phyloP scores from a whole-genome alignment of 495 filamentous ascomycete genomes.

The Hypoxylon intermedium region DNA sequence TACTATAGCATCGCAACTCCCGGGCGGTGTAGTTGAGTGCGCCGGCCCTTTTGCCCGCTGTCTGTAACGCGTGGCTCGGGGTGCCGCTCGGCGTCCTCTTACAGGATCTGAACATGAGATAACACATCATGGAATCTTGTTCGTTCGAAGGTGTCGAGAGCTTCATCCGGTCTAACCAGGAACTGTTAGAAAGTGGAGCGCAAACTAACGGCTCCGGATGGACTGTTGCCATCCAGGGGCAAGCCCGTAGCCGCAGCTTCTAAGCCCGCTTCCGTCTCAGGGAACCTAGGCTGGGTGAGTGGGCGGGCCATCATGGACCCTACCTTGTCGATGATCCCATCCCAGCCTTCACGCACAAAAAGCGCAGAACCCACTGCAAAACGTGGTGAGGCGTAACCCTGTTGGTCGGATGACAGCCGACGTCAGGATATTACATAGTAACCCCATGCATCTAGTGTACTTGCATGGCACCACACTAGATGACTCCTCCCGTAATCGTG shows the following conservation, averaged over 20 bases:
- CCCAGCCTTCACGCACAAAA: conserved; percentile 34
- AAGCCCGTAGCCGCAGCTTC: conserved; percentile 1
- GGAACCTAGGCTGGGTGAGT: conserved; percentile 16
- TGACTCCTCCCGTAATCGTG: conserved; percentile 16
- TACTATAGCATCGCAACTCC: conserved; percentile 15
- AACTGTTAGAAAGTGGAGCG: conserved; percentile 6
- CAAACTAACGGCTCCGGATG: conserved; percentile 24
- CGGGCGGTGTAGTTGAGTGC: conserved; percentile 9
- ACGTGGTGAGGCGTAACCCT: conserved; percentile 16
- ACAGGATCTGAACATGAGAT: conserved; percentile 17
- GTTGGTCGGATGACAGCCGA: conserved; percentile 19
- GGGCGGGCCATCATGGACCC: background rate
- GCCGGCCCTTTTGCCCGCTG: conserved; percentile 20
- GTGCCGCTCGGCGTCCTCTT: conserved; percentile 1
- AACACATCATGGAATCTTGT: conserved; percentile 18
- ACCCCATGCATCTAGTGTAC: too few species aligned
- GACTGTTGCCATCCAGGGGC: conserved; percentile 14
- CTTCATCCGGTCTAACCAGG: conserved; percentile 20
- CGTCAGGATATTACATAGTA: background rate
- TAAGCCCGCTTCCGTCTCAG: conserved; percentile 18
- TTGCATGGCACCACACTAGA: conserved; percentile 13
- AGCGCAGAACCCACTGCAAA: conserved; percentile 18
- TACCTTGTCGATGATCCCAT: background rate
- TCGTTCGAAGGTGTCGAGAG: conserved; percentile 9
- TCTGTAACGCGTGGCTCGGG: conserved; percentile 17